Base-by-base conservation (phyloP, 306 rosid species). In the Datisca glomerata region DNA sequence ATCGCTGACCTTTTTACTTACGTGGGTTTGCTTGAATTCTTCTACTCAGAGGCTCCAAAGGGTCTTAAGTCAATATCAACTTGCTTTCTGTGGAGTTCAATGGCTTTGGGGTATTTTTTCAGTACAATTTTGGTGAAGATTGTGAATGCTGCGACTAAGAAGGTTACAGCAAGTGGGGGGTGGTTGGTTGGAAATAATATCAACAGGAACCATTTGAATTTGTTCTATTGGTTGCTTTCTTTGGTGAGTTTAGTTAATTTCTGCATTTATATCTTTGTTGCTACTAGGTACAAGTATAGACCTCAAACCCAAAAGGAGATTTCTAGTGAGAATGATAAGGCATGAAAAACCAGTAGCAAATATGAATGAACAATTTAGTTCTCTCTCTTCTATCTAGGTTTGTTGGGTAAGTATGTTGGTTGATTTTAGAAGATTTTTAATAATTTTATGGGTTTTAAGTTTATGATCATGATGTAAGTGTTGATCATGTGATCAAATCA, bases 1-100 rank as follows among this genome's bases (percentile, higher is more conserved):
- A 83, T 89, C 6, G 97, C 97, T 10, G 94, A 87, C 72, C 24
- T 87, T 62, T 87, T 89, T 14, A 83, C 94, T 0, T 89, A 83
- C 20, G 71, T 89, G 5, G 97, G 97, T 1, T 56, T 89, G 9
- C 93, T 89, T 3, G 73, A 89, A 62, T 89, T 83, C 41, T 89
- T 89, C 83, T 83, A 89, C 40, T 83, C 97, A 2, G 95, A 89
- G 70, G 83, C 93, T 15, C 97, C 97, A 7, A 64, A 65, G 22
- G 60, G 58, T 11, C 69, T 89, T 5, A 89, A 89, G 50, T 83
- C 97, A 10, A 63, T 81, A 12, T 80, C 95, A 4, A 79, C 86
- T 12, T 89, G 93, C 72, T 89, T 89, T 56, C 80, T 89, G 0
- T 83, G 97, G 97, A 57, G 25, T 45, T 89, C 97, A 1, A 83